phyloP scores from a whole-genome alignment of 768 basidiomycete species.

The Dentipellis fragilis region DNA sequence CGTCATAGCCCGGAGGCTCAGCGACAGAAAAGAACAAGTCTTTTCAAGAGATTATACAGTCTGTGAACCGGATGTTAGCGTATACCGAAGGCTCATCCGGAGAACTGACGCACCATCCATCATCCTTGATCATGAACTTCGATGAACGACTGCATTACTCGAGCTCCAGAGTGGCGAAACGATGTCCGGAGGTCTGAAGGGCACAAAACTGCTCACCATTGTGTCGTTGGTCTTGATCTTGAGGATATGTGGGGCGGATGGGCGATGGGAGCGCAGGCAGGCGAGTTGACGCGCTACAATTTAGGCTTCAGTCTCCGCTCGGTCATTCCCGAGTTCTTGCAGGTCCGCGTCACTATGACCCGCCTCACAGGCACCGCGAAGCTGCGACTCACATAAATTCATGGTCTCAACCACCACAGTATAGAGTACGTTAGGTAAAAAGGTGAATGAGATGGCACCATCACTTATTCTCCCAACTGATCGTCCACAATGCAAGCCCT shows the following conservation, averaged over 20 bases:
- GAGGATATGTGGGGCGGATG: not conserved
- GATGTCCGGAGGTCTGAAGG: not conserved
- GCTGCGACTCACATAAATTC: too few relatives aligned
- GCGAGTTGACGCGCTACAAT: not conserved
- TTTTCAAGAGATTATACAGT: slow-evolving; percentile 2
- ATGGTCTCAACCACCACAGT: too few relatives aligned
- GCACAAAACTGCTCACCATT: not conserved
- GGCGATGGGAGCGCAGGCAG: not conserved
- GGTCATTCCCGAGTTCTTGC: not conserved
- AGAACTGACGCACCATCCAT: slow-evolving; percentile 21
- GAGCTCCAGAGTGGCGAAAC: not conserved
- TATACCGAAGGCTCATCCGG: slow-evolving; percentile 11
- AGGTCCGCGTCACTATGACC: too few relatives aligned
- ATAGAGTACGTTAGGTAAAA: too few relatives aligned
- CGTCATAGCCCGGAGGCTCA: slow-evolving; percentile 33
- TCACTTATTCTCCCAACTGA: too few relatives aligned
- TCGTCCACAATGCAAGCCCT: too few relatives aligned
- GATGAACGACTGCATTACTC: not conserved
- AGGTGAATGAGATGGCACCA: too few relatives aligned
- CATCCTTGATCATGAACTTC: slow-evolving; percentile 1
- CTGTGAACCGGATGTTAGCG: not conserved
- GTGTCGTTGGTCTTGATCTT: not conserved
- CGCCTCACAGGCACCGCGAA: too few relatives aligned
- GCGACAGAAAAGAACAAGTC: slow-evolving; percentile 14
- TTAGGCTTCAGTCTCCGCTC: not conserved